Base-by-base conservation (phyloP, 768 basidiomycete species). In the Pleurotus tuoliensis region DNA sequence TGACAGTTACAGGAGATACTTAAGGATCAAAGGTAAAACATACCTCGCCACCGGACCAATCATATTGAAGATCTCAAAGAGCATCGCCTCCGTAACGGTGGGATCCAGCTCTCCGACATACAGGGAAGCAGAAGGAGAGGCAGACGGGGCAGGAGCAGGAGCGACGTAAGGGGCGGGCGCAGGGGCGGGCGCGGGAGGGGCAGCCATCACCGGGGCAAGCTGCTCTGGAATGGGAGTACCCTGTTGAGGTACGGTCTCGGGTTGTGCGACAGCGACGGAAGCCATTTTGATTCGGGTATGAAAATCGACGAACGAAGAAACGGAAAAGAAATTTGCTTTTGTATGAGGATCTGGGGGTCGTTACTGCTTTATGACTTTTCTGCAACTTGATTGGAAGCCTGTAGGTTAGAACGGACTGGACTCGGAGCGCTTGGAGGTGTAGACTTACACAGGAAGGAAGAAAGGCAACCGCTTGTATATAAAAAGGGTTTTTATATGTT, bases 11-110 rank as follows among this genome's bases (percentile, higher is more conserved):
- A 40, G 20, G 6, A 24, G 38, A 50, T 25, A 59, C 46, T 13
- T 3, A 8, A 11, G 30, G 30, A 11, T 34, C 30, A 22, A 49
- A 53, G 5, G 27, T 44, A 56, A 41, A 34, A 73, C 87, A 61
- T 61, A 92, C 94, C 93, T 95, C 45, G 94, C 94, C 62, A 99
- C 97, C 48, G 96, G 97, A 52, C 97, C 97, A 74, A 98, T 94
- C 92, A 98, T 96, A 73, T 97, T 97, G 82, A 99, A 99, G 72
- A 99, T 98, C 80, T 99, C 97, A 70, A 98, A 99, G 55, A 99
- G 84, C 94, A 98, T 98, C 57, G 97, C 96, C 81, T 99, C 97
- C 38, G 95, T 92, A 75, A 99, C 97, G 62, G 92, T 90, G 66
- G 92, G 88, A 76, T 98, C 97, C 63, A 99, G 89, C 78, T 99